Percentiles rank a stretch among this genome's conserved stretches.
Conservation (phyloP, 2,329 filamentous ascomycete genomes). For the Falciphora oryzae region DNA sequence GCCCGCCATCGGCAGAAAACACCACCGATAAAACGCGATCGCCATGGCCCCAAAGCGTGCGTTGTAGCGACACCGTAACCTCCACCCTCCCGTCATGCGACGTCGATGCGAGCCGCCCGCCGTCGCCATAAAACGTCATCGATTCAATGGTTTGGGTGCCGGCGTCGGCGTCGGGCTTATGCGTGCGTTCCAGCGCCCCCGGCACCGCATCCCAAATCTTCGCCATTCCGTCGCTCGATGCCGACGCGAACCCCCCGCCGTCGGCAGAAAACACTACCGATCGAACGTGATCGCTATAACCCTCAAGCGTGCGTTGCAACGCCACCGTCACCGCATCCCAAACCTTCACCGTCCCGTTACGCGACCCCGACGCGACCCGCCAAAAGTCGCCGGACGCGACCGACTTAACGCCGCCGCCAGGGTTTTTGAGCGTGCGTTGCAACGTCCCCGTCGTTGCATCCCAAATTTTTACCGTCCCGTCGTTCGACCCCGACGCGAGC, state of each 20-base stretch:
- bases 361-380: too few relatives aligned
- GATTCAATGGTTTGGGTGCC: too few relatives aligned
- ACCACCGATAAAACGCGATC: too few relatives aligned
- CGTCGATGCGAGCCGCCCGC: constrained; percentile 1
- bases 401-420: too few relatives aligned
- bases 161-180: too few relatives aligned
- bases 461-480: constrained; percentile 8
- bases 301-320: too few relatives aligned
- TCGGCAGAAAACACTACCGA: neutral
- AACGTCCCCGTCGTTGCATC: constrained; percentile 10
- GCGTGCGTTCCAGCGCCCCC: constrained; percentile 2
- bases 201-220: constrained; percentile 12
- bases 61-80: constrained; percentile 1
- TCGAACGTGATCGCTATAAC: too few relatives aligned
- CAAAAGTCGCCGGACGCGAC: too few relatives aligned
- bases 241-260: constrained; percentile 4
- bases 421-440: too few relatives aligned
- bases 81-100: neutral
- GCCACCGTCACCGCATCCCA: too few relatives aligned
- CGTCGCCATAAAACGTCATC: neutral
- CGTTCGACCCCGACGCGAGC: constrained; percentile 1
- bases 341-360: too few relatives aligned
- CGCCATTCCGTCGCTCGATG: neutral
- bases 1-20: neutral
- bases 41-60: too few relatives aligned